Conservation (phyloP, 306 rosid species). For the Lathyrus oleraceus region DNA sequence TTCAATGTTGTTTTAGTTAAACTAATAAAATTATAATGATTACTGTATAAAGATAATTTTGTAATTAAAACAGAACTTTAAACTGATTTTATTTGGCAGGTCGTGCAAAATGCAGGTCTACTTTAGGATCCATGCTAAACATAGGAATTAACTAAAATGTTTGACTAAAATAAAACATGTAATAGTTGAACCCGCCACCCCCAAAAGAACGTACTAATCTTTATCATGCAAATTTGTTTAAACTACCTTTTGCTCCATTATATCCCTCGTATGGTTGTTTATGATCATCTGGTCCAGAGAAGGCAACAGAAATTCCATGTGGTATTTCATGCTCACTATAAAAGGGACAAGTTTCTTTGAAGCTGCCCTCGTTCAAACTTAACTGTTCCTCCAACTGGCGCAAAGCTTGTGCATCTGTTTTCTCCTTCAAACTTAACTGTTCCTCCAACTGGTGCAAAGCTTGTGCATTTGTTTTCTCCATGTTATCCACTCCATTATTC, state of each 20-base stretch:
- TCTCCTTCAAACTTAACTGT: slow-evolving; percentile 67
- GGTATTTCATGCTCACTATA: slow-evolving; percentile 35
- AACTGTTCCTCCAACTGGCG: slow-evolving; percentile 70
- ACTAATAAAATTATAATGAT: too few relatives aligned
- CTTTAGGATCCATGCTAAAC: too few relatives aligned
- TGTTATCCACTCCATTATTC: slow-evolving; percentile 39
- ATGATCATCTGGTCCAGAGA: slow-evolving; percentile 45
- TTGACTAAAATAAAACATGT: slow-evolving; percentile 15
- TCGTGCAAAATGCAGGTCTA: too few relatives aligned
- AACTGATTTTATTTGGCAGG: too few relatives aligned
- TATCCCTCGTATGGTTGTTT: slow-evolving; percentile 46
- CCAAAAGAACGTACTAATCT: slow-evolving; percentile 1
- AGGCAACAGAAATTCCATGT: slow-evolving; percentile 35
- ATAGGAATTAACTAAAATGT: slow-evolving; percentile 16
- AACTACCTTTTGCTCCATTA: slow-evolving; percentile 57
- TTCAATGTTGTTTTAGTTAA: too few relatives aligned
- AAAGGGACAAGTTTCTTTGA: slow-evolving; percentile 42
- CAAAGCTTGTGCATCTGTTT: slow-evolving; percentile 55
- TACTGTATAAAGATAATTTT: too few relatives aligned
- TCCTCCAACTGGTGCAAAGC: slow-evolving; percentile 70
- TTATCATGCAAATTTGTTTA: slow-evolving; percentile 22
- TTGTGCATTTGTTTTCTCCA: slow-evolving; percentile 45
- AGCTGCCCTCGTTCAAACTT: slow-evolving; percentile 63
- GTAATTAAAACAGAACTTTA: too few relatives aligned
- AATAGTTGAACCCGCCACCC: background rate